Evolutionary conservation across 75 land plant species (phyloP).

Genomic region (Cupressus sempervirens): DNA sequence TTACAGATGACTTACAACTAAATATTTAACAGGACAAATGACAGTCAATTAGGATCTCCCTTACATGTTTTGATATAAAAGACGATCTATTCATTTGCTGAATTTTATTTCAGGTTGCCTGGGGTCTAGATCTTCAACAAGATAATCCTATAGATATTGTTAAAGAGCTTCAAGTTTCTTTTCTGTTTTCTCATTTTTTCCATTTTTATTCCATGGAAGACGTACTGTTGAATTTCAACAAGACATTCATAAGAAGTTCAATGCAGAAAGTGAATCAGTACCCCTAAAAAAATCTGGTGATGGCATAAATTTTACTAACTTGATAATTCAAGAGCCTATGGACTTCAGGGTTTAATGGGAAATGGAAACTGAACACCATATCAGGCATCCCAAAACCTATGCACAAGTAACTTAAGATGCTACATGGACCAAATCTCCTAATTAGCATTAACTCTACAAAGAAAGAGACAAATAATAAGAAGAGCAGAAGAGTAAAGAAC

Average conservation of each 20-base stretch:
- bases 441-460: neutral
- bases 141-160: neutral
- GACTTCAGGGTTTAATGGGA: neutral
- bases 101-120: neutral
- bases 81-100: neutral
- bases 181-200: neutral
- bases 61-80: neutral
- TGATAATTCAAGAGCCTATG: neutral
- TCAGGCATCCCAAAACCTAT: neutral
- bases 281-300: neutral
- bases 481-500: conserved; percentile 8
- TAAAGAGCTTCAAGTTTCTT: conserved; percentile 2
- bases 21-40: neutral
- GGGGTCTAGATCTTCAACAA: neutral
- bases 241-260: neutral
- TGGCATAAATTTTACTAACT: neutral
- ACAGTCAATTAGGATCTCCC: neutral
- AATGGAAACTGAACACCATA: neutral
- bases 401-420: neutral
- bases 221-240: neutral
- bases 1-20: neutral
- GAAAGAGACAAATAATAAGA: neutral
- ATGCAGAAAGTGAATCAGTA: neutral
- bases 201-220: neutral
- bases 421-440: neutral